These are phyloP conservation scores for Coemansia sp. DNA, from an alignment of 192 early-diverging fungal genomes.

Conservation along the genomic window DNA sequence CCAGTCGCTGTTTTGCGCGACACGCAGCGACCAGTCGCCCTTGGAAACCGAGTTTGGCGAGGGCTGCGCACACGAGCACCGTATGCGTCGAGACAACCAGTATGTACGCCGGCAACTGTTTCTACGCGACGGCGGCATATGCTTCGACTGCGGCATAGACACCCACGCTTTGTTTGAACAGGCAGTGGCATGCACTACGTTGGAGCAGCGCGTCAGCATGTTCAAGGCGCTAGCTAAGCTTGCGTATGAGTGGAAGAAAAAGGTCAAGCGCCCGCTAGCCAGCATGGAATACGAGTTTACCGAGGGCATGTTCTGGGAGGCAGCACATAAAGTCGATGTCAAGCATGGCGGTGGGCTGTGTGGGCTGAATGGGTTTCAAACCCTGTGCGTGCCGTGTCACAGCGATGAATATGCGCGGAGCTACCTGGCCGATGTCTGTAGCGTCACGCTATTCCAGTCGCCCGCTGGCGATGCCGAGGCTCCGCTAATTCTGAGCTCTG, in stretches of 20 bases:
- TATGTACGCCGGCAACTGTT: slow-evolving; percentile 47
- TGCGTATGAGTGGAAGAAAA: slow-evolving; percentile 34
- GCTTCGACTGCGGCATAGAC: slow-evolving; percentile 38
- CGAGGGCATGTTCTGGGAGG: slow-evolving; percentile 54
- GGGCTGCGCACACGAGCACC: slow-evolving; percentile 51
- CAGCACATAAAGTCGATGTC: slow-evolving; percentile 46
- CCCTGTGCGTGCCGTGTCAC: slow-evolving; percentile 51
- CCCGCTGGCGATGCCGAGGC: slow-evolving; percentile 1
- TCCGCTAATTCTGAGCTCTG: background rate
- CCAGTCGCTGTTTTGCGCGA: slow-evolving; percentile 24
- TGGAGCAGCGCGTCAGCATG: slow-evolving; percentile 19
- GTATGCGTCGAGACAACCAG: slow-evolving; percentile 36
- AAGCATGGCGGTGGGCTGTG: slow-evolving; percentile 49
- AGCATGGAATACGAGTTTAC: slow-evolving; percentile 34
- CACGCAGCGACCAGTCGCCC: background rate
- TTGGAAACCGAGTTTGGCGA: slow-evolving; percentile 18
- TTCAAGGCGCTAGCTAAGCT: slow-evolving; percentile 19
- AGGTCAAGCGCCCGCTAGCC: slow-evolving; percentile 20
- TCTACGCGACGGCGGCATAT: slow-evolving; percentile 43
- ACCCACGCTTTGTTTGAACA: slow-evolving; percentile 25
- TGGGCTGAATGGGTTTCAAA: slow-evolving; percentile 44
- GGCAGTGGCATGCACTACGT: slow-evolving; percentile 20
- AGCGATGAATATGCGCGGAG: slow-evolving; percentile 30
- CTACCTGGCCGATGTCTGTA: slow-evolving; percentile 29
- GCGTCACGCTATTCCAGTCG: slow-evolving; percentile 16